A percentile compares a stretch with the other conserved stretches of the same genome.
phyloP scores from a whole-genome alignment of 2,329 filamentous ascomycete genomes.

The Coniochaeta ligniaria region DNA sequence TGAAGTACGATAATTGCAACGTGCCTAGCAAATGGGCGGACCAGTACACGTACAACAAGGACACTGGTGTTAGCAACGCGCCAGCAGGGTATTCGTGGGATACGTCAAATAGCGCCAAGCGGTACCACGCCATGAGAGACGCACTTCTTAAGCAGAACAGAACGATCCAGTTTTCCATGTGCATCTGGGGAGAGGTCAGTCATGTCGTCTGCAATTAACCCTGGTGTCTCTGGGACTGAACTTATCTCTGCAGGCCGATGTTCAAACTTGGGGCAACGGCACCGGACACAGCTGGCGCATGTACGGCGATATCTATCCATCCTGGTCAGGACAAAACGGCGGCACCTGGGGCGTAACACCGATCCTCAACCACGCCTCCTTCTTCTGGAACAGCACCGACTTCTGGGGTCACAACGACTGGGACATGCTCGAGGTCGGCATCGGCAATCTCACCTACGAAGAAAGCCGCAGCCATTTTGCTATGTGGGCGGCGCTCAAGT shows the following conservation, averaged over 20 bases:
- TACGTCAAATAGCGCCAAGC: conserved; percentile 15
- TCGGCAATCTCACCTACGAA: conserved; percentile 33
- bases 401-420: conserved; percentile 45
- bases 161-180: conserved; percentile 23
- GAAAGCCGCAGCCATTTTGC: conserved; percentile 44
- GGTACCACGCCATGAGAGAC: conserved; percentile 24
- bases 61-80: conserved; percentile 23
- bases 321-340: conserved; percentile 13
- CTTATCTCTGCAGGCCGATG: conserved; percentile 13
- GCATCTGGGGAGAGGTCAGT: conserved; percentile 23
- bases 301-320: conserved; percentile 24
- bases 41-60: conserved; percentile 7
- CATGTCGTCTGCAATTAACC: too few relatives aligned
- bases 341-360: conserved; percentile 12
- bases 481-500: conserved; percentile 43
- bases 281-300: conserved; percentile 32
- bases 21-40: conserved; percentile 7
- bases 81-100: conserved; percentile 17
- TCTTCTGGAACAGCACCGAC: conserved; percentile 31
- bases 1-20: conserved; percentile 45
- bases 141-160: conserved; percentile 23
- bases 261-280: conserved; percentile 34
- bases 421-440: conserved; percentile 45
- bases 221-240: too few relatives aligned
- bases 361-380: conserved; percentile 42